phyloP scores from a whole-genome alignment of 1,284 basidiomycete genomes.

The Moniliella sp. region DNA sequence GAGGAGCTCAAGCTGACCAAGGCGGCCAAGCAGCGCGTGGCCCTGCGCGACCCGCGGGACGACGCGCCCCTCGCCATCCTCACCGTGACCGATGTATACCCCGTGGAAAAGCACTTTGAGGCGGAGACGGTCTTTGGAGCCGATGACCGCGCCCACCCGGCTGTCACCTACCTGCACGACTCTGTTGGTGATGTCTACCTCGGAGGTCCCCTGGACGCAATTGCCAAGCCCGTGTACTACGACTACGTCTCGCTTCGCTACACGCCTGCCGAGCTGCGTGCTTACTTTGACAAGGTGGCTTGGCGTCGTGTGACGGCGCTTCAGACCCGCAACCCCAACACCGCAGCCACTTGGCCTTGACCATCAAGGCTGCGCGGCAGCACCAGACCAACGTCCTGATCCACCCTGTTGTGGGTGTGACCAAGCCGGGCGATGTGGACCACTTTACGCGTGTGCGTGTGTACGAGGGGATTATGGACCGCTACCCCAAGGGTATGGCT shows the following conservation, averaged over 20 bases:
- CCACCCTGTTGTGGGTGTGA: slow-evolving; percentile 90
- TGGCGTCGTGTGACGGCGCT: slow-evolving; percentile 97
- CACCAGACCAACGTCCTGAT: slow-evolving; percentile 87
- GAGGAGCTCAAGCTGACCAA: slow-evolving; percentile 46
- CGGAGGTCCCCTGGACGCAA: slow-evolving; percentile 77
- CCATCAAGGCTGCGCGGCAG: slow-evolving; percentile 81
- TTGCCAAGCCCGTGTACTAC: slow-evolving; percentile 71
- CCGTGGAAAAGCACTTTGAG: slow-evolving; percentile 63
- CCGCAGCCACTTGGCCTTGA: slow-evolving; percentile 86
- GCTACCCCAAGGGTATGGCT: slow-evolving; percentile 92
- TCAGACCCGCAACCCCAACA: slow-evolving; percentile 94
- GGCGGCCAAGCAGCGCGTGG: slow-evolving; percentile 53
- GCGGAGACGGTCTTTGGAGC: slow-evolving; percentile 63
- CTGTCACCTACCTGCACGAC: slow-evolving; percentile 71
- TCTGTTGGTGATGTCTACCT: slow-evolving; percentile 68
- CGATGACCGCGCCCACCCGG: slow-evolving; percentile 81
- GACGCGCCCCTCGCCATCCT: slow-evolving; percentile 78
- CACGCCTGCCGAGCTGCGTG: slow-evolving; percentile 75
- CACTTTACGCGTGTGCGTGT: slow-evolving; percentile 64
- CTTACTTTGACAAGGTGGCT: slow-evolving; percentile 83
- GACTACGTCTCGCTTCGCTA: slow-evolving; percentile 85
- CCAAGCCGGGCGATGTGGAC: slow-evolving; percentile 94
- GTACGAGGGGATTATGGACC: slow-evolving; percentile 76
- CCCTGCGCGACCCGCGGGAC: slow-evolving; percentile 76
- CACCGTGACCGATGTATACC: slow-evolving; percentile 74